phyloP scores from a whole-genome alignment of 352 stramenopile species.

The Globisporangium mamillatum region DNA sequence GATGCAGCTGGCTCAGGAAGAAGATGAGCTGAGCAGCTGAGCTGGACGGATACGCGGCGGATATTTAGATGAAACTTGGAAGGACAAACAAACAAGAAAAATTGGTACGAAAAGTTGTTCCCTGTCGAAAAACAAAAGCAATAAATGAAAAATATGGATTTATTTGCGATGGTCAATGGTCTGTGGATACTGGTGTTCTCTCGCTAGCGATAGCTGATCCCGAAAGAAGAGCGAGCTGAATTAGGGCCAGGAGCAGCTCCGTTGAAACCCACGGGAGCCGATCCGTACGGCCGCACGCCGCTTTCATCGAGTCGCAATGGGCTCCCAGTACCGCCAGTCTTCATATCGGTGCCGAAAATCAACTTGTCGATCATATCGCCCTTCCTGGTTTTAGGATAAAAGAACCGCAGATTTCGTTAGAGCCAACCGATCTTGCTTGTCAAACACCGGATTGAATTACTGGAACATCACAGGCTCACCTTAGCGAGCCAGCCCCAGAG shows the following conservation, averaged over 20 bases:
- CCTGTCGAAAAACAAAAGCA: background rate
- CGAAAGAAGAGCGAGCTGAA: background rate
- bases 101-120: background rate
- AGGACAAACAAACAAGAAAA: background rate
- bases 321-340: background rate
- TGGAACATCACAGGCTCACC: too few species aligned
- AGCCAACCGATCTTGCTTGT: background rate
- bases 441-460: too few species aligned
- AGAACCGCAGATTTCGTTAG: background rate
- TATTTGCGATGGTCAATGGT: background rate
- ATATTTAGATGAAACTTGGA: background rate
- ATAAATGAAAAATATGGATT: background rate
- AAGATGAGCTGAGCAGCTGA: slow-evolving; percentile 42
- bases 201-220: background rate
- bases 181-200: background rate
- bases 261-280: background rate
- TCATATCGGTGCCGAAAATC: background rate
- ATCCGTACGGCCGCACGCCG: background rate
- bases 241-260: background rate
- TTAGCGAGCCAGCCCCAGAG: background rate
- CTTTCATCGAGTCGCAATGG: background rate
- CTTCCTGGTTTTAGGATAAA: background rate
- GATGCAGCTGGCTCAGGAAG: slow-evolving; percentile 56
- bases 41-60: background rate
- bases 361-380: background rate